Evolutionary conservation across 164 flowering plant genomes (phyloP).

Genomic region (Dillenia suffruticosa): DNA sequence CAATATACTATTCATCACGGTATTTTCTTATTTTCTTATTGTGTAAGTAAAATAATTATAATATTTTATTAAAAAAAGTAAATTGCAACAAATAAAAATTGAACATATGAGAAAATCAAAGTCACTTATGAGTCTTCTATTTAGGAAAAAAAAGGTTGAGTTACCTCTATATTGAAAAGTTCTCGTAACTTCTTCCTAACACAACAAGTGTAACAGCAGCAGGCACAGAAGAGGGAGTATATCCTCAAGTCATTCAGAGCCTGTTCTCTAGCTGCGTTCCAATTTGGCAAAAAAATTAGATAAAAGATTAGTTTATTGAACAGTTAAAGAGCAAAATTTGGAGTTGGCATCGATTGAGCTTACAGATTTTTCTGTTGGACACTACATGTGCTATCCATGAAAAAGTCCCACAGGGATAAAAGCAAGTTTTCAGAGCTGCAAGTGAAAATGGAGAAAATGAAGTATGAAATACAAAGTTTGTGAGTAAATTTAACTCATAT

Average conservation of each 20-base stretch:
- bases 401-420: conserved; percentile 48
- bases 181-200: conserved; percentile 36
- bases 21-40: too few species aligned
- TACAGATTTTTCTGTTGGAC: conserved; percentile 30
- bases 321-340: background rate
- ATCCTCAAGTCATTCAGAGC: conserved; percentile 35
- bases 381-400: conserved; percentile 31
- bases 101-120: background rate
- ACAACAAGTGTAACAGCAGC: conserved; percentile 54
- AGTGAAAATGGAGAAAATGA: background rate
- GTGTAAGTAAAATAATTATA: too few species aligned
- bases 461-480: background rate
- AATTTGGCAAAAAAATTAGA: background rate
- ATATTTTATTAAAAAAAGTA: too few species aligned
- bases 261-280: conserved; percentile 28
- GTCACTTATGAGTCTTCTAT: too few species aligned
- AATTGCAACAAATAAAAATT: too few species aligned
- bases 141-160: too few species aligned
- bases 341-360: conserved; percentile 9
- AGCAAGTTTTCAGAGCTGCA: conserved; percentile 37
- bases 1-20: too few species aligned
- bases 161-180: conserved; percentile 31
- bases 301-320: background rate
- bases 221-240: conserved; percentile 29
- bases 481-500: background rate